Evolutionary conservation across 1,284 basidiomycete species (phyloP).

Genomic region (Inonotus obliquus): DNA sequence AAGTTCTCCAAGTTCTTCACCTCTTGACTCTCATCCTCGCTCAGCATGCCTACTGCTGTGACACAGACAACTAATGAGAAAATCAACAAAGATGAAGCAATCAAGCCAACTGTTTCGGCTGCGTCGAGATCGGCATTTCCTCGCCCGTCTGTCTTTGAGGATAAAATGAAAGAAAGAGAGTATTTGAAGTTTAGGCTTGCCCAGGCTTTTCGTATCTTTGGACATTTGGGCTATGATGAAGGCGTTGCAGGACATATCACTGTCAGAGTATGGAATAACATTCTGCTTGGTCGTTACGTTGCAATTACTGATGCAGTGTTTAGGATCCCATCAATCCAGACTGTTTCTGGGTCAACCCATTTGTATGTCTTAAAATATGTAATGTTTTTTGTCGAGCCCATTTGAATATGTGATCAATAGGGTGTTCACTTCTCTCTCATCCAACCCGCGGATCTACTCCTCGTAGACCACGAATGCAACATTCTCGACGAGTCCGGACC

Average conservation of each 20-base stretch:
- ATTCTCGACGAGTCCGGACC: slow-evolving; percentile 41
- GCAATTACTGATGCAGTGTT: not conserved
- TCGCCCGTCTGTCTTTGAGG: slow-evolving; percentile 31
- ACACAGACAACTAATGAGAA: not conserved
- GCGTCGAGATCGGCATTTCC: slow-evolving; percentile 14
- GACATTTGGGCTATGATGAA: slow-evolving; percentile 54
- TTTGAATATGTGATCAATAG: slow-evolving; percentile 21
- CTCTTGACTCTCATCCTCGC: not conserved
- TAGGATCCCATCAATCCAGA: slow-evolving; percentile 45
- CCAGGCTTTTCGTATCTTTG: slow-evolving; percentile 47
- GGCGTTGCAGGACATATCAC: slow-evolving; percentile 64
- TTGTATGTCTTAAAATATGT: slow-evolving; percentile 26
- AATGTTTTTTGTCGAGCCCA: not conserved
- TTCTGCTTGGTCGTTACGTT: not conserved
- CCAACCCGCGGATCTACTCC: slow-evolving; percentile 41
- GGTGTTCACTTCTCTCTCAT: slow-evolving; percentile 42
- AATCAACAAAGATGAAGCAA: not conserved
- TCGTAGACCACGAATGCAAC: slow-evolving; percentile 46
- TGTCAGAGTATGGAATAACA: slow-evolving; percentile 35
- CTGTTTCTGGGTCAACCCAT: slow-evolving; percentile 55
- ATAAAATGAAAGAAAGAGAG: slow-evolving; percentile 40
- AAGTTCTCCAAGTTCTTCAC: not conserved
- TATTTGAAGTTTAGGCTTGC: slow-evolving; percentile 51
- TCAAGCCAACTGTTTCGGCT: not conserved
- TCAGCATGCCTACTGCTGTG: not conserved